Base-by-base conservation (phyloP, 805 yeast species). In the Saturnispora serradocipensis region DNA sequence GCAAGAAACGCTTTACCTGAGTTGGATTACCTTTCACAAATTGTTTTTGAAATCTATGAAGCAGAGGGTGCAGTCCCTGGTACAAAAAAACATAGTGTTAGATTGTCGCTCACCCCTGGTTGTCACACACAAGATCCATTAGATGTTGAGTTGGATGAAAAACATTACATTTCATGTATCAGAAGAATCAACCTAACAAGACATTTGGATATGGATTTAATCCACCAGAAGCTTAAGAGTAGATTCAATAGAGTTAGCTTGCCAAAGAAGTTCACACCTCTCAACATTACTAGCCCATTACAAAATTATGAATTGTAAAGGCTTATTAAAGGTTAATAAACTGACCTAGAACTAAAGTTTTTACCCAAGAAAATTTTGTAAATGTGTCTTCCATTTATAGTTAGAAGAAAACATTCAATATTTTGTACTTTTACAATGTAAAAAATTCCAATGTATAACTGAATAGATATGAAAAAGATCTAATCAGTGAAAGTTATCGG, bases 91-190 rank as follows among this genome's bases (percentile, higher is more conserved):
- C 96, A 91, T 65, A 85, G 97, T 5, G 85, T 93, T 51, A 77
- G 98, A 61, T 75, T 93, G 54, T 84, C 91, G n/a, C 75, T 93
- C 59, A 86, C 97, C 5, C 98, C 99, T 1, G 99, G 99, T 20
- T 93, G 99, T 68, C 97, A 93, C 69, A 90, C 98, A 0, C 96
- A 89, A 62, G 96, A 91, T 67, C 99, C 99, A 27, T 75, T 93
- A 57, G 99, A 93, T 69, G 96, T 95, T 45, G 97, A 91, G 67
- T 74, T 93, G 45, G 99, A 93, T 69, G 91, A 88, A 45, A 90
- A 88, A 64, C 99, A 93, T 69, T 91, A 93, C 68, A 93, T 93
- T 56, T 90, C 97, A 25, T 91, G 97, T 63, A 93, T 93, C 59
- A 95, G 97, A 45, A 81, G 93, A 61, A 81, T 89, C 50, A 83